phyloP scores from a whole-genome alignment of 768 basidiomycete species.

The Sarcomyxa edulis region DNA sequence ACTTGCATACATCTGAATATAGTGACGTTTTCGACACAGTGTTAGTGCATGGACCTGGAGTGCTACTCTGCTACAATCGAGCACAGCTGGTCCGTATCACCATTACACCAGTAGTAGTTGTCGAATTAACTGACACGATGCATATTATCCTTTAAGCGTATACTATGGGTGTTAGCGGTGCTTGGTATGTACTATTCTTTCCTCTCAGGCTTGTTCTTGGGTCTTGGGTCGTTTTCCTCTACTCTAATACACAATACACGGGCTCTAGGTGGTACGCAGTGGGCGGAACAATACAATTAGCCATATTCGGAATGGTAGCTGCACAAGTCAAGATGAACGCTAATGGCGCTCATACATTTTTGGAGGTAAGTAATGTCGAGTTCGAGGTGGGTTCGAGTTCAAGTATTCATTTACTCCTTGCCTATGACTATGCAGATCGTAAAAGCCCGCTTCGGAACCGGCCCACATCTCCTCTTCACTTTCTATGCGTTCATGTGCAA shows the following conservation, averaged over 20 bases:
- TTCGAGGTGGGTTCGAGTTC: too few species aligned
- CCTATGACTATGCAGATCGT: constrained; percentile 31
- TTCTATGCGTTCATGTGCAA: constrained; percentile 49
- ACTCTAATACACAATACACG: too few species aligned
- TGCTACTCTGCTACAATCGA: constrained; percentile 49
- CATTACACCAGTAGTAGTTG: too few species aligned
- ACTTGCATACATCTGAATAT: neutral
- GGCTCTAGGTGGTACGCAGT: constrained; percentile 42
- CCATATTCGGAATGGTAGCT: constrained; percentile 47
- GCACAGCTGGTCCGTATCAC: too few species aligned
- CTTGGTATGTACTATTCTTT: constrained; percentile 31
- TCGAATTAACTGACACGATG: too few species aligned
- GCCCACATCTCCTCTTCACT: constrained; percentile 42
- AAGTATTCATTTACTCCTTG: neutral
- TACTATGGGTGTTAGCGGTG: constrained; percentile 45
- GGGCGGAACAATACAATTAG: constrained; percentile 48
- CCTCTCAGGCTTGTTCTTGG: too few species aligned
- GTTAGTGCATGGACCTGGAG: constrained; percentile 57
- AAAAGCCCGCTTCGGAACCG: constrained; percentile 40
- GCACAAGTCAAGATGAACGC: constrained; percentile 58
- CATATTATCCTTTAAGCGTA: too few species aligned
- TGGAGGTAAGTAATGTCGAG: constrained; percentile 30
- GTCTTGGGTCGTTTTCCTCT: too few species aligned
- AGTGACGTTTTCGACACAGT: constrained; percentile 13
- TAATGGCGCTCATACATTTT: constrained; percentile 51